These are phyloP conservation scores for Parastagonospora avenae DNA, from an alignment of 2,329 filamentous ascomycete species.

Conservation along the genomic window DNA sequence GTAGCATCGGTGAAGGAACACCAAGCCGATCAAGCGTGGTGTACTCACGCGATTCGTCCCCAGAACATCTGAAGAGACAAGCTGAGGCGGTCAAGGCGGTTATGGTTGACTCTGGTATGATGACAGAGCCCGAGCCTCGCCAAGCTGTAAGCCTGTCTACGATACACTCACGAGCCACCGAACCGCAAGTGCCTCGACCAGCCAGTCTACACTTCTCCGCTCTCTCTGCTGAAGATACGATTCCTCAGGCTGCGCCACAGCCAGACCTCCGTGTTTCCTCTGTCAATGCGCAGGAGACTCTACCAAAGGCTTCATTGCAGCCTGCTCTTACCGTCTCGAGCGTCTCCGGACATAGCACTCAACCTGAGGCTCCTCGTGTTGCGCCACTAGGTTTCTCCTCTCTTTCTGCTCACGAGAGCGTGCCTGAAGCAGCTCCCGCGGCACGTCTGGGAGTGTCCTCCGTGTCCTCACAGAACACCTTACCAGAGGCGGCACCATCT, in stretches of 20 bases:
- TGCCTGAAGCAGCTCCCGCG: conserved; percentile 18
- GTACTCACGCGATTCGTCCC: conserved; percentile 39
- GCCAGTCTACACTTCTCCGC: conserved; percentile 29
- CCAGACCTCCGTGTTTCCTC: conserved; percentile 28
- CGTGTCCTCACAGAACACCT: conserved; percentile 29
- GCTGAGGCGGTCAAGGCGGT: conserved; percentile 30
- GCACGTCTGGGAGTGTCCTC: conserved; percentile 19
- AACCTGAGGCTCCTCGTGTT: conserved; percentile 20
- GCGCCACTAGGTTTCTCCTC: conserved; percentile 23
- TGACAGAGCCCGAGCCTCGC: conserved; percentile 65
- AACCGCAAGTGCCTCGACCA: conserved; percentile 23
- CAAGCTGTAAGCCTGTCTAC: conserved; percentile 35
- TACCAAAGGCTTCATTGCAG: conserved; percentile 18
- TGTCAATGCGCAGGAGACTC: conserved; percentile 27
- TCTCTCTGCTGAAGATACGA: conserved; percentile 35
- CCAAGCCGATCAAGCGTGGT: conserved; percentile 41
- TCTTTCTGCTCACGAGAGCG: conserved; percentile 18
- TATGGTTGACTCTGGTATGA: conserved; percentile 66
- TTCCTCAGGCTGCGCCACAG: conserved; percentile 19
- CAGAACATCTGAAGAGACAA: conserved; percentile 32
- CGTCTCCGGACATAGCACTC: conserved; percentile 34
- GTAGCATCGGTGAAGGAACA: conserved; percentile 42
- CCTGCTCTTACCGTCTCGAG: conserved; percentile 30
- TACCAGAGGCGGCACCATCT: conserved; percentile 21
- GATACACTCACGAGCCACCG: conserved; percentile 35